phyloP scores from a whole-genome alignment of 495 filamentous ascomycete genomes.

The Lasiosphaeris hirsuta region DNA sequence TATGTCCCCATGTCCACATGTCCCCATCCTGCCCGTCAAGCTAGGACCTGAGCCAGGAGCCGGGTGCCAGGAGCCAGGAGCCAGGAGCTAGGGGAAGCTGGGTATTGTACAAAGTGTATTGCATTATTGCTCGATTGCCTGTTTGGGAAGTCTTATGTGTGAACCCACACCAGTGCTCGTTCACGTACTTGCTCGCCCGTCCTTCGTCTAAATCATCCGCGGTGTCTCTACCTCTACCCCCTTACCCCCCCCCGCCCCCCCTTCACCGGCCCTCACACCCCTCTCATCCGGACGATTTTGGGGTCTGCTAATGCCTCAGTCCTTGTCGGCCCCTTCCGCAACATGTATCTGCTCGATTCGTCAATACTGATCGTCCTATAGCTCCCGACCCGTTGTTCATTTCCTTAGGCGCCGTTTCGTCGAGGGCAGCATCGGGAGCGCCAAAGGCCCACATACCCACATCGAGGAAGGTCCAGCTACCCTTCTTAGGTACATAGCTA shows the following conservation, averaged over 20 bases:
- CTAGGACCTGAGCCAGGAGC: background rate
- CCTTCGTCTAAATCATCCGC: background rate
- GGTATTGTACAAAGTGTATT: background rate
- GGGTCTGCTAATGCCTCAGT: background rate
- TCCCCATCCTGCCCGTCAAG: background rate
- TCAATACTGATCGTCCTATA: slow-evolving; percentile 18
- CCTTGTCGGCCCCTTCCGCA: slow-evolving; percentile 1
- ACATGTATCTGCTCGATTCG: slow-evolving; percentile 4
- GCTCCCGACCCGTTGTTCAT: slow-evolving; percentile 14
- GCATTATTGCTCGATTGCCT: slow-evolving; percentile 9
- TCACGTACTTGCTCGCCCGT: slow-evolving; percentile 2
- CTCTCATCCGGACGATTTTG: slow-evolving; percentile 10
- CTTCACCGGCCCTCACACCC: background rate
- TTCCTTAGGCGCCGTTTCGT: slow-evolving; percentile 20
- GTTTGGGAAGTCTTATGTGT: slow-evolving; percentile 5
- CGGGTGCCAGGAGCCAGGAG: background rate
- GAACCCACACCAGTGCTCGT: background rate
- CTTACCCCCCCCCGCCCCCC: background rate
- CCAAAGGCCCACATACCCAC: no score
- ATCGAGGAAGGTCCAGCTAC: no score
- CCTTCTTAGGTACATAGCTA: no score
- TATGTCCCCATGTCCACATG: background rate
- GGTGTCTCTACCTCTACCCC: background rate
- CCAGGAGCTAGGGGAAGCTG: background rate
- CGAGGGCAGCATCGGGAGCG: background rate